Percentiles rank a stretch among this genome's conserved stretches.
Evolutionary conservation across 2,329 filamentous ascomycete genomes (phyloP).

Genomic region (Aspergillus jensenii): DNA sequence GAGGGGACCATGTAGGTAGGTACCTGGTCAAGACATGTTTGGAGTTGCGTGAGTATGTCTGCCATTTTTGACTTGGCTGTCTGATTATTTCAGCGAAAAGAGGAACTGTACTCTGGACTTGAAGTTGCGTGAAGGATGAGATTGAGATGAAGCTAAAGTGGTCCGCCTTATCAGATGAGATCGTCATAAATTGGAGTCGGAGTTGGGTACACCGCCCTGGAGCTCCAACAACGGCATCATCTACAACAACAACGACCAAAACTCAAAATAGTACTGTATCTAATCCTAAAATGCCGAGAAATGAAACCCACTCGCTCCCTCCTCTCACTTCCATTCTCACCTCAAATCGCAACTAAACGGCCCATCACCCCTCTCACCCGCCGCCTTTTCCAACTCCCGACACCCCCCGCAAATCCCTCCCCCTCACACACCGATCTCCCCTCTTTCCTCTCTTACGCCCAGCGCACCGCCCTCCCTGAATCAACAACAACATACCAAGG

Average conservation of each 20-base stretch:
- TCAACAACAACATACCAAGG: constrained; percentile 44
- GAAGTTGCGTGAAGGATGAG: not conserved
- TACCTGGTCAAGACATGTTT: constrained; percentile 53
- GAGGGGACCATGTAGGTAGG: not conserved
- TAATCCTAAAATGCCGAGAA: not conserved
- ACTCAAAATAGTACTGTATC: not conserved
- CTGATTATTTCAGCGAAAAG: not conserved
- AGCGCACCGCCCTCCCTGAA: constrained; percentile 35
- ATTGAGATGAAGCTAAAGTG: not conserved
- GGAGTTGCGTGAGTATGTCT: constrained; percentile 51
- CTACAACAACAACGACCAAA: not conserved
- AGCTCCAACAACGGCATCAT: not conserved
- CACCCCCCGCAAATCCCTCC: constrained; percentile 33
- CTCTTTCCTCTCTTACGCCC: constrained; percentile 43
- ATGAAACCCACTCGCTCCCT: constrained; percentile 12
- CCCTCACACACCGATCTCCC: constrained; percentile 37
- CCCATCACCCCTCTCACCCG: constrained; percentile 29
- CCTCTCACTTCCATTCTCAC: not conserved
- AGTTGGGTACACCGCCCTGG: not conserved
- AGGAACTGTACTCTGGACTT: not conserved
- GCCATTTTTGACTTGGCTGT: constrained; percentile 30
- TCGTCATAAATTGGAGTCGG: not conserved
- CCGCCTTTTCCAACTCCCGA: constrained; percentile 38
- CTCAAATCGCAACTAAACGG: not conserved
- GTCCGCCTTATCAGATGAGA: not conserved